Evolutionary conservation across 2,329 filamentous ascomycete species (phyloP), one percentile per base, ranked within the genome.

Genomic region (Gyromitra esculenta): DNA sequence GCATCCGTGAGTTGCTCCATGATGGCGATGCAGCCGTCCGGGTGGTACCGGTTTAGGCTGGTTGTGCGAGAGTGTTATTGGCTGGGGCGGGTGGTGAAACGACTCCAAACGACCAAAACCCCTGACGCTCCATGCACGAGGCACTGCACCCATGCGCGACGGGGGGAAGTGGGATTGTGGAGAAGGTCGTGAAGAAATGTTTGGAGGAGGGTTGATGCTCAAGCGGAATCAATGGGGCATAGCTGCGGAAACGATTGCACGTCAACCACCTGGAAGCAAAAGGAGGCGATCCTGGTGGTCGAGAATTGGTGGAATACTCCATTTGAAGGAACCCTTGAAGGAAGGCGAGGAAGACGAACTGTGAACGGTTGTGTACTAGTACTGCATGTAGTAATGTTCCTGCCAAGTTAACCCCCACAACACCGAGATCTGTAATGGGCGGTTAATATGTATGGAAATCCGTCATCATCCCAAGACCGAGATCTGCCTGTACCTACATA

Each of bases 121-220:
- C 72, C 72, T 75, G 72, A 75, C 65, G 21, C 64, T 59, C 71
- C 37, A 75, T 68, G 63, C 70, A 56, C 64, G 35, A 43, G 59
- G 62, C 25, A 64, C 59, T 25, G 3, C 25, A 21, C 45, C 62
- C 37, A 35, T 63, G 54, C 35, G 25, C 7, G 13, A 54, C 50
- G 13, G 59, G 25, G 54, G 45, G 45, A 50, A 50, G 45, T 18
- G 45, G 45, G 15, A 52, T 43, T n/a, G 41, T 18, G 59, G 45
- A 39, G 43, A 59, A 52, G 57, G 37, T 56, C 57, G 31, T 54
- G 59, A 50, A 39, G 64, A 48, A 68, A 39, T 5, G 7, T 60
- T 57, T 56, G 13, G 50, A 54, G 21, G 18, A 54, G 45, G 56
- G 25, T 31, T 31, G 25, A 31, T 31, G 25, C 25, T 3, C 25